Conservation (phyloP, 2,329 filamentous ascomycete species). For the Berkeleyomyces rouxiae region DNA sequence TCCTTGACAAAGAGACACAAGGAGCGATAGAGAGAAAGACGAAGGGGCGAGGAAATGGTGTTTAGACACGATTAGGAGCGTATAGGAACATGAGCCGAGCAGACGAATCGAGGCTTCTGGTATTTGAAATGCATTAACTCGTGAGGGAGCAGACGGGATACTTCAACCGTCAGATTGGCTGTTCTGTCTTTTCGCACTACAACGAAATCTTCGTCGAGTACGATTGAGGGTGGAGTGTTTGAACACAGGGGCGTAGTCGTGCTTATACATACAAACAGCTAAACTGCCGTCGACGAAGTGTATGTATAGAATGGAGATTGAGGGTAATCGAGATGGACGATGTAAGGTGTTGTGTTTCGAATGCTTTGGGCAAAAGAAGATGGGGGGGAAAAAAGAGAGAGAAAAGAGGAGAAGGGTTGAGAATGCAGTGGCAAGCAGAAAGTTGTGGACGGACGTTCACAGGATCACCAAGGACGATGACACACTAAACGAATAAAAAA, state of each 20-base stretch:
- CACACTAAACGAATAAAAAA: slow-evolving; percentile 3
- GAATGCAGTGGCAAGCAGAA: slow-evolving; percentile 7
- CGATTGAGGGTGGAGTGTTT: slow-evolving; percentile 54
- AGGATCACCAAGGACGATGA: slow-evolving; percentile 1
- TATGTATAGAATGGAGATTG: slow-evolving; percentile 14
- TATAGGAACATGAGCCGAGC: slow-evolving; percentile 19
- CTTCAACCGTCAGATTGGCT: slow-evolving; percentile 69
- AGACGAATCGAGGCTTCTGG: slow-evolving; percentile 32
- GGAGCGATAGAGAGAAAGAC: slow-evolving; percentile 16
- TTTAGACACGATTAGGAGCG: slow-evolving; percentile 13
- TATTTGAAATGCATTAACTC: slow-evolving; percentile 35
- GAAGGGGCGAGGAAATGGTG: slow-evolving; percentile 21
- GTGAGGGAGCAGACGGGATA: slow-evolving; percentile 32
- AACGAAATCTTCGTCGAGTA: slow-evolving; percentile 12
- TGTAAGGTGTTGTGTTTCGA: slow-evolving; percentile 8
- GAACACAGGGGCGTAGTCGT: slow-evolving; percentile 77
- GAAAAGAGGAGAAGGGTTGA: slow-evolving; percentile 10
- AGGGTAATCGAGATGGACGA: slow-evolving; percentile 5
- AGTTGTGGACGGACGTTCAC: slow-evolving; percentile 14
- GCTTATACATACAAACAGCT: slow-evolving; percentile 84
- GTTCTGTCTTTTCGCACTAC: slow-evolving; percentile 12
- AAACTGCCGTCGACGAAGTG: slow-evolving; percentile 12
- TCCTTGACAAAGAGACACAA: neutral
- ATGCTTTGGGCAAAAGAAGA: slow-evolving; percentile 1
- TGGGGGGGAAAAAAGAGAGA: neutral